Conservation (phyloP, 768 basidiomycete species). For the Tylopilus sp. region DNA sequence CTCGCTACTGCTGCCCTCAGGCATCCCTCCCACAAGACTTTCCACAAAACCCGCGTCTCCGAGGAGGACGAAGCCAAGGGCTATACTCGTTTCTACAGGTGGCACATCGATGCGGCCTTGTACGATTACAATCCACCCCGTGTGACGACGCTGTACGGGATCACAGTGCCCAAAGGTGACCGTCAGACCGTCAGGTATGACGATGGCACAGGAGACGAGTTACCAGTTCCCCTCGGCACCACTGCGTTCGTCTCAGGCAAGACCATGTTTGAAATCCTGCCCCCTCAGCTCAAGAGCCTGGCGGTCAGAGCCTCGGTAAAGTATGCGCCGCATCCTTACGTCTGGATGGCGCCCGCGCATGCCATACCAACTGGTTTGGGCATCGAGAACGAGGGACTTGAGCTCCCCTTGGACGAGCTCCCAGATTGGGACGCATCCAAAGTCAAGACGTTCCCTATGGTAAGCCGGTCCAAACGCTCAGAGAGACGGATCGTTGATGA, state of each 20-base stretch:
- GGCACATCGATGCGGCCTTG: conserved; percentile 90
- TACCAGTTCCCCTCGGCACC: conserved; percentile 79
- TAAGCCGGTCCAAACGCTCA: conserved; percentile 23
- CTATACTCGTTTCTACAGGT: conserved; percentile 85
- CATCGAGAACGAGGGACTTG: conserved; percentile 73
- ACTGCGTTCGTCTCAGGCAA: conserved; percentile 81
- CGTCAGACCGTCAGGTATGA: conserved; percentile 71
- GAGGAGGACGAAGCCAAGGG: conserved; percentile 72
- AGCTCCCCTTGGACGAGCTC: conserved; percentile 62
- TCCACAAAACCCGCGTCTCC: conserved; percentile 78
- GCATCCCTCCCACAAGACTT: conserved; percentile 82
- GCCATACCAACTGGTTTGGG: conserved; percentile 79
- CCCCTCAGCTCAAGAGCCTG: conserved; percentile 68
- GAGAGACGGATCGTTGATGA: not conserved
- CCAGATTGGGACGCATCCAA: conserved; percentile 80
- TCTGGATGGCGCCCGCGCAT: conserved; percentile 83
- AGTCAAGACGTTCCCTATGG: conserved; percentile 69
- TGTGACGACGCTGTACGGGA: conserved; percentile 82
- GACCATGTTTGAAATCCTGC: conserved; percentile 81
- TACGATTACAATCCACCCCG: conserved; percentile 75
- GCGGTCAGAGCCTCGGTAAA: conserved; percentile 72
- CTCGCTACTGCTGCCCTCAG: conserved; percentile 74
- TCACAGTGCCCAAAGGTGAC: conserved; percentile 65
- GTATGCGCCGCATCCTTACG: conserved; percentile 85
- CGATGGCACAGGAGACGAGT: conserved; percentile 83